Conservation (phyloP, 805 yeast genomes). For the Tetrapisispora namnaoensis region DNA sequence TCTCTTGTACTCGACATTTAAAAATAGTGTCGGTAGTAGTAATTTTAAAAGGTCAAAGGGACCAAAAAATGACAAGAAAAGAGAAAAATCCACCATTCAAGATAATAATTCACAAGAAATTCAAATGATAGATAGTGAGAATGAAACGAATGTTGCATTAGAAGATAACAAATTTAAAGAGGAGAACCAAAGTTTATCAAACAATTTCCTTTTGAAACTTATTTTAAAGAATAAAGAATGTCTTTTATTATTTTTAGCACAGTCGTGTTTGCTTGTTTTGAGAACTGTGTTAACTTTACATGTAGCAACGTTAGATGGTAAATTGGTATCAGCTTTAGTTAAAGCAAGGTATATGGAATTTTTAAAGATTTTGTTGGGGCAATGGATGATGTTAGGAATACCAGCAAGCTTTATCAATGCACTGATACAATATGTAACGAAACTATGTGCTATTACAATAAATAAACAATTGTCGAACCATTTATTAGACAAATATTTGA, state of each 20-base stretch:
- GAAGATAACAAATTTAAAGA: neutral
- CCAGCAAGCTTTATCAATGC: slow-evolving; percentile 82
- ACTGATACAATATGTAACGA: slow-evolving; percentile 50
- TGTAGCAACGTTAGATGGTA: slow-evolving; percentile 82
- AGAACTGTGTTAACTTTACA: slow-evolving; percentile 69
- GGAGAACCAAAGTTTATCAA: slow-evolving; percentile 1
- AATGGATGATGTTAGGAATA: slow-evolving; percentile 78
- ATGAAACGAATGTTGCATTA: too few relatives aligned
- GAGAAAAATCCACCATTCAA: slow-evolving; percentile 2
- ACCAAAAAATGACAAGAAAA: slow-evolving; percentile 3
- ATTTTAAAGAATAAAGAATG: slow-evolving; percentile 24
- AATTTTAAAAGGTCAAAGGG: slow-evolving; percentile 5
- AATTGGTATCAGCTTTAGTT: slow-evolving; percentile 70
- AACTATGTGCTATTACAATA: slow-evolving; percentile 46
- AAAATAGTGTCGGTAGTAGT: slow-evolving; percentile 9
- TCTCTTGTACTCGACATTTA: slow-evolving; percentile 17
- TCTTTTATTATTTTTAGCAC: slow-evolving; percentile 33
- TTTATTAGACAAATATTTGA: slow-evolving; percentile 62
- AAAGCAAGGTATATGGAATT: slow-evolving; percentile 58
- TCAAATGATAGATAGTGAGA: too few relatives aligned
- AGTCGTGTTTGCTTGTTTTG: slow-evolving; percentile 48
- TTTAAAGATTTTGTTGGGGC: slow-evolving; percentile 43
- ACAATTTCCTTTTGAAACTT: slow-evolving; percentile 18
- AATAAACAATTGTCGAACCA: slow-evolving; percentile 55
- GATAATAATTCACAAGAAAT: neutral